These are phyloP conservation scores for Fusarium sublunatum DNA, from an alignment of 2,329 filamentous ascomycete species.

Conservation along the genomic window DNA sequence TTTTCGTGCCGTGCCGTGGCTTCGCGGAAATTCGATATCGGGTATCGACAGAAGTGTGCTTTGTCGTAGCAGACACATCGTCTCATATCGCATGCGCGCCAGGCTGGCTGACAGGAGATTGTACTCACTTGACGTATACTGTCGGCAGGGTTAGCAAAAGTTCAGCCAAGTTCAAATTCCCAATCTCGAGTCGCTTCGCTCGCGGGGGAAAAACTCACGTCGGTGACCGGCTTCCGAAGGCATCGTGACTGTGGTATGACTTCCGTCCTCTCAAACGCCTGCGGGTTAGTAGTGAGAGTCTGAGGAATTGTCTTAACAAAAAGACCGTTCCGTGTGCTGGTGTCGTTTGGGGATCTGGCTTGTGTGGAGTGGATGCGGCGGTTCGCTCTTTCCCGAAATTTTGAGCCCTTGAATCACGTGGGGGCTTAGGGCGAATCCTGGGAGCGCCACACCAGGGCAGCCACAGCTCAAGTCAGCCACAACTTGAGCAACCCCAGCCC, in stretches of 20 bases:
- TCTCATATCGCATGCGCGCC: constrained; percentile 34
- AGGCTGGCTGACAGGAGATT: constrained; percentile 14
- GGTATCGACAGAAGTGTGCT: constrained; percentile 34
- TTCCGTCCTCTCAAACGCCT: constrained; percentile 60
- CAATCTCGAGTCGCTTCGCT: constrained; percentile 26
- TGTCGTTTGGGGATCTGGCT: constrained; percentile 58
- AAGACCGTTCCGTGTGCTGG: constrained; percentile 58
- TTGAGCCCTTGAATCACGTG: constrained; percentile 56
- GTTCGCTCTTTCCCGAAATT: constrained; percentile 51
- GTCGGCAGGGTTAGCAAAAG: constrained; percentile 53
- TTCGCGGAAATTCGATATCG: constrained; percentile 43
- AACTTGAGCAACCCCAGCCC: constrained; percentile 8
- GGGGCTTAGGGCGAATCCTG: constrained; percentile 42
- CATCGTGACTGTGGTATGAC: constrained; percentile 75
- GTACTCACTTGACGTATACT: constrained; percentile 92
- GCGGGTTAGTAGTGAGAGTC: constrained; percentile 55
- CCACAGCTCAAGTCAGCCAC: constrained; percentile 18
- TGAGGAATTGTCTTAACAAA: constrained; percentile 58
- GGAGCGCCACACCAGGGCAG: constrained; percentile 3
- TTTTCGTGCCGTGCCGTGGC: constrained; percentile 36
- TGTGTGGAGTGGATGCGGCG: constrained; percentile 52
- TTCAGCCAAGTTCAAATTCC: constrained; percentile 34
- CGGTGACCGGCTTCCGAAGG: constrained; percentile 88
- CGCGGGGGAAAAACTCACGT: constrained; percentile 70
- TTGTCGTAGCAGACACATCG: constrained; percentile 17